Base-by-base conservation (phyloP, 2,329 filamentous ascomycete species). In the Exutisphaerella laricina region DNA sequence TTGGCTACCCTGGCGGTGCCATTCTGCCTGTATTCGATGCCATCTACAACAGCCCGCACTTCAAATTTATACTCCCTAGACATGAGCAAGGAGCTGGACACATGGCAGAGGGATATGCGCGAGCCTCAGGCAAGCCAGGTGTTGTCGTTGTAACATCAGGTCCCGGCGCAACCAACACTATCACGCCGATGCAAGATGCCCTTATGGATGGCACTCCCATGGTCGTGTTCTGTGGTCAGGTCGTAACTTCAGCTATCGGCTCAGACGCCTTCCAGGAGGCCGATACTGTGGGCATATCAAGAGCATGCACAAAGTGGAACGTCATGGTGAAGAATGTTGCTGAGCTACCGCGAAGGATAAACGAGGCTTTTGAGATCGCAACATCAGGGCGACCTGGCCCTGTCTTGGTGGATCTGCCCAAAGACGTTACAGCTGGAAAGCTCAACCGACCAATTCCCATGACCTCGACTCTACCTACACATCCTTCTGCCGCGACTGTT, bases 21-120 rank as follows among this genome's bases (percentile, higher is more conserved):
- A 97, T 97, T 69, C 82, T 97, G 25, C 92, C 92, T 58, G 90
- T 97, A 31, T 97, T 96, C 72, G 92, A 98, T 67, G 92, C 92
- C 61, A 97, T 98, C 64, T 94, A 94, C 78, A 95, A 96, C 73
- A 97, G 90, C 45, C 82, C 85, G 72, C 85, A 96, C 69, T 95
- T 97, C 72, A 83, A 96, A 50, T 97, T 98, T 63, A 81, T 97
- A 66, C 80, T 97, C 6, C 92, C 92, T 21, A 82, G 86, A 68
- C 92, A 98, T 70, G 92, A 97, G 71, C 92, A 98, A 70, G 92
- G 92, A 55, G 92, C 92, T 45, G 92, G 92, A 52, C 92, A 98
- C 70, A 98, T 97, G 92, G 92, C 92, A 12, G 84, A 97, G 70
- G 92, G 92, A 40, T 97, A 97, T 65, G 92, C 92, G 43, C 83